Percentiles rank a stretch among this genome's conserved stretches.
Evolutionary conservation across 768 basidiomycete genomes (phyloP).

Genomic region (Dictyophora rubrovolvata): DNA sequence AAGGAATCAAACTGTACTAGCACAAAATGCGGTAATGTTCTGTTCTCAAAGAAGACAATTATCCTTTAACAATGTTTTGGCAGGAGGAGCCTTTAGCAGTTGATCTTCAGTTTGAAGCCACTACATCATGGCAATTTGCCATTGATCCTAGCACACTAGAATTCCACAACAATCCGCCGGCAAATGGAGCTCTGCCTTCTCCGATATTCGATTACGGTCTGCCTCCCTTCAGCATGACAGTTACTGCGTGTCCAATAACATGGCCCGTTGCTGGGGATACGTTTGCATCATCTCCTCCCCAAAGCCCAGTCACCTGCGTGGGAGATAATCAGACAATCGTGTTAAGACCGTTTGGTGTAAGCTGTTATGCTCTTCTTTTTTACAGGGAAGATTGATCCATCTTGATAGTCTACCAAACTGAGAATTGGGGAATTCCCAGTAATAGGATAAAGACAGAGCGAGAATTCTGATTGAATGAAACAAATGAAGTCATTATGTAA

Average conservation of each 20-base stretch:
- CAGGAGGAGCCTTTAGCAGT: constrained; percentile 32
- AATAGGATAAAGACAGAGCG: not conserved
- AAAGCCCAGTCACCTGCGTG: constrained; percentile 32
- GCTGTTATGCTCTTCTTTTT: constrained; percentile 12
- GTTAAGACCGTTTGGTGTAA: constrained; percentile 39
- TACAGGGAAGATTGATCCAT: not conserved
- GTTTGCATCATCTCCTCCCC: constrained; percentile 36
- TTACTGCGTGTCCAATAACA: constrained; percentile 39
- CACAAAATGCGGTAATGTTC: constrained; percentile 23
- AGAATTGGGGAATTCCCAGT: constrained; percentile 24
- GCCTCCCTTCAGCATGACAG: constrained; percentile 38
- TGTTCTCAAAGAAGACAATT: too few species aligned
- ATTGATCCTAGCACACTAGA: constrained; percentile 34
- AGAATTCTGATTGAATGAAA: not conserved
- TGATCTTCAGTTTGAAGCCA: constrained; percentile 42
- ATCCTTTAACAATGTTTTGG: not conserved
- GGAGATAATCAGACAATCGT: constrained; percentile 33
- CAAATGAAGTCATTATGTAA: not conserved
- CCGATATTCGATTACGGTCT: constrained; percentile 40
- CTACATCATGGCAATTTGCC: constrained; percentile 41
- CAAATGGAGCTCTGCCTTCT: constrained; percentile 29
- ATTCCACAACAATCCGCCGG: constrained; percentile 26
- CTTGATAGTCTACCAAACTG: constrained; percentile 21
- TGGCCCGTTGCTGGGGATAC: constrained; percentile 38
- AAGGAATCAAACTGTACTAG: constrained; percentile 26